These are phyloP conservation scores for Trichomonas tenax DNA, from an alignment of 208 protist genomes.

Conservation along the genomic window DNA sequence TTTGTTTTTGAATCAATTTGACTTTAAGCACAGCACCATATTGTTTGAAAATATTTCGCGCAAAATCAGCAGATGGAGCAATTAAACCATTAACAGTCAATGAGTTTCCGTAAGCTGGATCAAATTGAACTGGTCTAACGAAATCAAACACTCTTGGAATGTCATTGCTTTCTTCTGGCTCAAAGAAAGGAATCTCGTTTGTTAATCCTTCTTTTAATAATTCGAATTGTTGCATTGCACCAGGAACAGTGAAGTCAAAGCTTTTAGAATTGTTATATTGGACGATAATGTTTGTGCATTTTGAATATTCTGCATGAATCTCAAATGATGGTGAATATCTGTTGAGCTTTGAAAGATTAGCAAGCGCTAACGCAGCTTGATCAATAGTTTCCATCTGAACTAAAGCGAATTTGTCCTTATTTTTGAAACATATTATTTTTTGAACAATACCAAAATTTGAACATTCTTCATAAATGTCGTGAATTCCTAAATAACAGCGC, in stretches of 20 bases:
- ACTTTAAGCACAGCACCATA: background rate
- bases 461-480: slow-evolving; percentile 19
- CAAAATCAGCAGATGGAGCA: background rate
- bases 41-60: background rate
- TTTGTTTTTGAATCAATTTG: background rate
- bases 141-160: background rate
- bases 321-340: background rate
- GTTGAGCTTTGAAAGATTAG: background rate
- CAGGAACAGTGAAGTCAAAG: background rate
- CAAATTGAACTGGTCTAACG: background rate
- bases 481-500: background rate
- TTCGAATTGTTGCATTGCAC: background rate
- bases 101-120: background rate
- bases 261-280: slow-evolving; percentile 17
- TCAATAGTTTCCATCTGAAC: background rate
- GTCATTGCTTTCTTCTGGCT: background rate
- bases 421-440: slow-evolving; percentile 9
- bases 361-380: background rate
- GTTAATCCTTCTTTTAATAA: background rate
- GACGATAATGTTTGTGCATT: background rate
- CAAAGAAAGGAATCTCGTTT: background rate
- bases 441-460: background rate
- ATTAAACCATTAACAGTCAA: background rate
- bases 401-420: background rate
- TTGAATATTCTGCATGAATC: background rate